Conservation (phyloP, 73 alveolate genomes). For the Blepharisma stoltei region DNA sequence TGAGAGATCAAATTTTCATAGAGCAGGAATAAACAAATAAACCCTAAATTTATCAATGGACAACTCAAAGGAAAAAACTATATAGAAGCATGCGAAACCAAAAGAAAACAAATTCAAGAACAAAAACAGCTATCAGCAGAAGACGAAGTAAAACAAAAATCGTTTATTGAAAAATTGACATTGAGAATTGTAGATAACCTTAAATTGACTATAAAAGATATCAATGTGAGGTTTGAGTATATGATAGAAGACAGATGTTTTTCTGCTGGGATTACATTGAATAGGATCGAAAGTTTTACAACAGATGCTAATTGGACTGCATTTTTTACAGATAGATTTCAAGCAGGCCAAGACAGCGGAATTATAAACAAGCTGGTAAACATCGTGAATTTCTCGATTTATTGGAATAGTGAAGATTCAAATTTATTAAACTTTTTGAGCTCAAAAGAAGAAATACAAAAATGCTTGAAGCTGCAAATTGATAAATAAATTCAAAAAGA, state of each 20-base stretch:
- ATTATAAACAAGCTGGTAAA: neutral
- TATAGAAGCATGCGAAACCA: neutral
- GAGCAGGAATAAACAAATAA: too few species aligned
- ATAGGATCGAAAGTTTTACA: constrained; percentile 3
- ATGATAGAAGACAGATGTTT: constrained; percentile 4
- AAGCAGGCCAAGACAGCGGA: neutral
- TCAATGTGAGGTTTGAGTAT: constrained; percentile 21
- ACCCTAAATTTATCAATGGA: too few species aligned
- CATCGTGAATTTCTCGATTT: neutral
- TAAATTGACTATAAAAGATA: constrained; percentile 1
- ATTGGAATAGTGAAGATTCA: constrained; percentile 19
- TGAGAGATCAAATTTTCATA: too few species aligned
- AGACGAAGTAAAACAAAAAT: constrained; percentile 9
- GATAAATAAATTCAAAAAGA: too few species aligned
- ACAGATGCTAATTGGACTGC: constrained; percentile 25
- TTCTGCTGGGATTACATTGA: constrained; percentile 1
- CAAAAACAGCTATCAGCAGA: constrained; percentile 14
- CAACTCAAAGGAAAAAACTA: neutral
- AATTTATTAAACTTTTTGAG: constrained; percentile 12
- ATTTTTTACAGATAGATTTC: constrained; percentile 8
- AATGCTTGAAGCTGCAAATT: neutral
- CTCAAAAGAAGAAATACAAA: neutral
- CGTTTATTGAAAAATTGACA: constrained; percentile 1
- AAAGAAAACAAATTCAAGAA: constrained; percentile 29
- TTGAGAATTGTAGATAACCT: constrained; percentile 6